Evolutionary conservation across 176 grass and related monocot species (phyloP).

Genomic region (Thinopyrum elongatum): DNA sequence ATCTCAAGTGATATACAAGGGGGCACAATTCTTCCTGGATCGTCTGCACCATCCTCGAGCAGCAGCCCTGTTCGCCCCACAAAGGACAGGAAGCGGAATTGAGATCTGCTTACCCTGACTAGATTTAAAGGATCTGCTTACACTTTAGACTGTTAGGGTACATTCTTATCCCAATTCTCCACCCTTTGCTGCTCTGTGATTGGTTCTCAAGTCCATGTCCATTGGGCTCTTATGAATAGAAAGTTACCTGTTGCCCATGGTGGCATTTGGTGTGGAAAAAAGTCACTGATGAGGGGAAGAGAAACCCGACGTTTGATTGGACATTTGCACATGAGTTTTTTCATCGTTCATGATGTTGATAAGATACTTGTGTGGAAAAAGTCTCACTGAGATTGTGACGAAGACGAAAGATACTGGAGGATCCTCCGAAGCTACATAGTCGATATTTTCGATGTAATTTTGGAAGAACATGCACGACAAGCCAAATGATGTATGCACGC

Average conservation of each 20-base stretch:
- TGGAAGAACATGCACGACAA: neutral
- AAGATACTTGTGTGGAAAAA: neutral
- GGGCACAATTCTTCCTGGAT: conserved; percentile 26
- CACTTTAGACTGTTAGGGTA: neutral
- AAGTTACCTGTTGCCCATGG: neutral
- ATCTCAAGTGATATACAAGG: conserved; percentile 38
- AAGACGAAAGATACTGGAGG: neutral
- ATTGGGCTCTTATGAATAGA: neutral
- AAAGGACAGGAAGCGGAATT: conserved; percentile 23
- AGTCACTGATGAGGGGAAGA: too few species aligned
- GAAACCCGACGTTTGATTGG: too few species aligned
- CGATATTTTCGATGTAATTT: neutral
- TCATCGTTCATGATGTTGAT: neutral
- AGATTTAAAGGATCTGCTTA: neutral
- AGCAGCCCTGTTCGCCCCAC: neutral
- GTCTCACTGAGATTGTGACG: neutral
- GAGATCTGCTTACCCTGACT: neutral
- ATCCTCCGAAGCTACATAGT: neutral
- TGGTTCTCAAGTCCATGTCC: neutral
- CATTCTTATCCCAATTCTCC: neutral
- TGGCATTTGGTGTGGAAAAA: neutral
- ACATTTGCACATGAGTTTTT: neutral
- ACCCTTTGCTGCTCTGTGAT: neutral
- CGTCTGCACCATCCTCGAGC: conserved; percentile 31
- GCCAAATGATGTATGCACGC: neutral